Percentiles rank a stretch among this genome's conserved stretches.
These are phyloP conservation scores for Domatiomyces globalis DNA, from an alignment of 2,329 filamentous ascomycete species.

Conservation along the genomic window DNA sequence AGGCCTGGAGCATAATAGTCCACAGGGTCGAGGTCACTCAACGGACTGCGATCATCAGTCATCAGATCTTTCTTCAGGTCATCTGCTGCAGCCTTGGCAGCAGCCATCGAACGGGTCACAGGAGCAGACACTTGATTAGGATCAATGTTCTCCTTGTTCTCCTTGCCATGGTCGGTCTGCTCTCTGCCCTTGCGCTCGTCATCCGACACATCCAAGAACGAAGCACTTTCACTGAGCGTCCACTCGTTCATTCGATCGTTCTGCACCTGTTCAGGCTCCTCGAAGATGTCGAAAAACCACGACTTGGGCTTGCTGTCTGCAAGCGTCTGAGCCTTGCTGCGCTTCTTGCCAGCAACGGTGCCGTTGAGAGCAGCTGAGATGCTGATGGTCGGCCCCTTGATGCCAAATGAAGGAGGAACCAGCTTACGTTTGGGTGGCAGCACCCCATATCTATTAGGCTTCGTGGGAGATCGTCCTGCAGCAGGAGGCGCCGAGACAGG, in stretches of 20 bases:
- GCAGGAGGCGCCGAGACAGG: slow-evolving; percentile 50
- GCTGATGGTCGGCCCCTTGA: slow-evolving; percentile 56
- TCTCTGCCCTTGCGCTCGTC: slow-evolving; percentile 50
- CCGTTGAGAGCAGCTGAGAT: slow-evolving; percentile 71
- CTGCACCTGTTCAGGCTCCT: slow-evolving; percentile 80
- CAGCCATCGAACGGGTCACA: slow-evolving; percentile 40
- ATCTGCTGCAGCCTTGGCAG: slow-evolving; percentile 14
- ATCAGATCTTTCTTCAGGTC: slow-evolving; percentile 27
- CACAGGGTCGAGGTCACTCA: slow-evolving; percentile 52
- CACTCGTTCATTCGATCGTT: slow-evolving; percentile 56
- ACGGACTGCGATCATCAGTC: slow-evolving; percentile 48
- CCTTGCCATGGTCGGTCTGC: slow-evolving; percentile 59
- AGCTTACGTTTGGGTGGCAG: slow-evolving; percentile 58
- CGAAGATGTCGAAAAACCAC: slow-evolving; percentile 91
- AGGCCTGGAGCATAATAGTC: slow-evolving; percentile 56
- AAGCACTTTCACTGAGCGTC: slow-evolving; percentile 71
- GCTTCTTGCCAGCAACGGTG: slow-evolving; percentile 38
- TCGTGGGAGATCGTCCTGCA: slow-evolving; percentile 67
- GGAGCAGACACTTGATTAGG: slow-evolving; percentile 46
- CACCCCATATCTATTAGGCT: slow-evolving; percentile 54
- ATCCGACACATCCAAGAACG: slow-evolving; percentile 75
- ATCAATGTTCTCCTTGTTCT: slow-evolving; percentile 94
- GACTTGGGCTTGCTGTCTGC: slow-evolving; percentile 44
- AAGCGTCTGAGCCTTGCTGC: slow-evolving; percentile 28
- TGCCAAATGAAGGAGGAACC: slow-evolving; percentile 48